A percentile compares a stretch with the other conserved stretches of the same genome.
Conservation (phyloP, 108 stramenopile genomes). For the Cyclotella atomus region DNA sequence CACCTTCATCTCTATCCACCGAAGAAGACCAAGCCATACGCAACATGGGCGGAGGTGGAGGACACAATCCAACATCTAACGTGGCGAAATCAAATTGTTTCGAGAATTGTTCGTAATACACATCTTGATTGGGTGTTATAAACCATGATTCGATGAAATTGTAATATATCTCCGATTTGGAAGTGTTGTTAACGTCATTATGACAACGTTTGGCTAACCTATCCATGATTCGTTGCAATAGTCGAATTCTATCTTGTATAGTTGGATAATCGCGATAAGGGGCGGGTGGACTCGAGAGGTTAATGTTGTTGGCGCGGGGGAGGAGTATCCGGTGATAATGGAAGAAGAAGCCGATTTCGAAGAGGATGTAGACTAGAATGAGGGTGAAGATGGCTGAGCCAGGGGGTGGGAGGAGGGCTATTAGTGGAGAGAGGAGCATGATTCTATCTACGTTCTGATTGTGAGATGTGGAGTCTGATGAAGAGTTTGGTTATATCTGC, state of each 20-base stretch:
- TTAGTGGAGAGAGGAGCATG: not conserved
- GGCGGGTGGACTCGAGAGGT: conserved; percentile 3
- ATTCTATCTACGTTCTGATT: too few species aligned
- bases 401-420: conserved; percentile 6
- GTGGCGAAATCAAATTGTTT: conserved; percentile 30
- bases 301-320: conserved; percentile 21
- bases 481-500: too few species aligned
- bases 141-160: conserved; percentile 46
- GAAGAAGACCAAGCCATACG: conserved; percentile 20
- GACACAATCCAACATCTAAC: conserved; percentile 33
- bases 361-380: conserved; percentile 24
- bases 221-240: conserved; percentile 22
- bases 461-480: too few species aligned
- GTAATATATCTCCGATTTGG: conserved; percentile 23
- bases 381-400: conserved; percentile 4
- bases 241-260: conserved; percentile 15
- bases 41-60: conserved; percentile 22
- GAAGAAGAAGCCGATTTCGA: conserved; percentile 42
- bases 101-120: conserved; percentile 28
- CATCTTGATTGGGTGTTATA: conserved; percentile 14
- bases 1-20: not conserved
- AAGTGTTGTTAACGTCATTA: not conserved
- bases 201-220: conserved; percentile 10
- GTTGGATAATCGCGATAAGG: conserved; percentile 35
- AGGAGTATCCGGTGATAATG: conserved; percentile 26